A percentile compares a stretch with the other conserved stretches of the same genome.
Conservation (phyloP, 495 filamentous ascomycete genomes). For the Daldinia vernicosa region DNA sequence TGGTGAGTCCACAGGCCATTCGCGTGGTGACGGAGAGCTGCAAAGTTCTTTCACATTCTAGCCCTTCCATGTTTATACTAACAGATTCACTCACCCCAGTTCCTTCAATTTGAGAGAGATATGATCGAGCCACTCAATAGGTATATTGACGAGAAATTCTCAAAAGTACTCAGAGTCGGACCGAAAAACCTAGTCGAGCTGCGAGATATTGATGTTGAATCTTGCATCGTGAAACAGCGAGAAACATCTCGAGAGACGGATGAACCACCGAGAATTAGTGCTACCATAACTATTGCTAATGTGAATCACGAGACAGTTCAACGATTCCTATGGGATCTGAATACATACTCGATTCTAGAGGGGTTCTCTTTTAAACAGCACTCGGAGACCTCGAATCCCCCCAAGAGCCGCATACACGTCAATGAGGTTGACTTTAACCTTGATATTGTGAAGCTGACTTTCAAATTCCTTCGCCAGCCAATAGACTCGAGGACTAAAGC, state of each 20-base stretch:
- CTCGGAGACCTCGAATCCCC: constrained; percentile 10
- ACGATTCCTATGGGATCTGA: constrained; percentile 39
- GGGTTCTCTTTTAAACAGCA: constrained; percentile 20
- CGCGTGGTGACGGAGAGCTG: background rate
- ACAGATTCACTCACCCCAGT: background rate
- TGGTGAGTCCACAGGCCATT: constrained; percentile 3
- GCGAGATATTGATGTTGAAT: constrained; percentile 1
- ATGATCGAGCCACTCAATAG: constrained; percentile 34
- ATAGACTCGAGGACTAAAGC: background rate
- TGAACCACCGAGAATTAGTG: constrained; percentile 38
- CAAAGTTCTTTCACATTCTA: background rate
- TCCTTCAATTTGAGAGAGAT: constrained; percentile 27
- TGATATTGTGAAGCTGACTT: constrained; percentile 38
- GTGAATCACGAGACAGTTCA: constrained; percentile 38
- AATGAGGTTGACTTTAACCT: constrained; percentile 37
- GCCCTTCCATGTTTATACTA: background rate
- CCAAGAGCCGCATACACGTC: constrained; percentile 24
- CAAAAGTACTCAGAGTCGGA: constrained; percentile 31
- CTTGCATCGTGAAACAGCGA: constrained; percentile 30
- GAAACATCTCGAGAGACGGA: constrained; percentile 27
- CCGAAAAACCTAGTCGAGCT: constrained; percentile 4
- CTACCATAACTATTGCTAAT: constrained; percentile 43
- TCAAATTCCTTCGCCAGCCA: constrained; percentile 22
- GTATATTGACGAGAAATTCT: constrained; percentile 41
- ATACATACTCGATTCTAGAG: constrained; percentile 20